Evolutionary conservation across 2,329 filamentous ascomycete species (phyloP).

Genomic region (Dactylonectria macrodidyma): DNA sequence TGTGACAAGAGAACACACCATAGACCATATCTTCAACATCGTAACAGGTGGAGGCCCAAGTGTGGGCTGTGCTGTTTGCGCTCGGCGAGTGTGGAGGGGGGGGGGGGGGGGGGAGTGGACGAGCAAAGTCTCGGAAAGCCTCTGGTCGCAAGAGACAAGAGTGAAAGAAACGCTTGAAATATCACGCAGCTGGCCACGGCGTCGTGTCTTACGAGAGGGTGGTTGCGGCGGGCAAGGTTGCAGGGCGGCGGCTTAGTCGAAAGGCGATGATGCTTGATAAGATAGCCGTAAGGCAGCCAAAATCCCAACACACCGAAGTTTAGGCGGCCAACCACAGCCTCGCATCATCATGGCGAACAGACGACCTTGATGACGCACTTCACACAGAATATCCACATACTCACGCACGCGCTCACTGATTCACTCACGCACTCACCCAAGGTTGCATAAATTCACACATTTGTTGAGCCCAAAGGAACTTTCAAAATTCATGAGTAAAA

Average conservation of each 20-base stretch:
- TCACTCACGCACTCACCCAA: background rate
- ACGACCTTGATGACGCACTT: slow-evolving; percentile 8
- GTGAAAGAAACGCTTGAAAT: slow-evolving; percentile 9
- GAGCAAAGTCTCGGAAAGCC: slow-evolving; percentile 4
- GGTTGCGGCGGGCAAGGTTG: slow-evolving; percentile 35
- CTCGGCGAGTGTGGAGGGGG: slow-evolving; percentile 26
- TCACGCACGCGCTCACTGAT: background rate
- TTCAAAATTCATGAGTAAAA: slow-evolving; percentile 45
- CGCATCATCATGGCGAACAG: slow-evolving; percentile 22
- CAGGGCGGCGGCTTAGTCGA: slow-evolving; percentile 38
- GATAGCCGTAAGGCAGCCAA: slow-evolving; percentile 48
- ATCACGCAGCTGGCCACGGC: background rate
- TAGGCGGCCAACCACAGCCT: slow-evolving; percentile 39
- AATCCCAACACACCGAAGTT: slow-evolving; percentile 42
- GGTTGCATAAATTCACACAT: background rate
- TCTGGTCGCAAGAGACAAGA: background rate
- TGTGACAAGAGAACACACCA: slow-evolving; percentile 70
- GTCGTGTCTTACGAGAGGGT: slow-evolving; percentile 29
- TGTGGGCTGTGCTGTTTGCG: slow-evolving; percentile 41
- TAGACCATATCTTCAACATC: slow-evolving; percentile 99
- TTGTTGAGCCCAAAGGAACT: background rate
- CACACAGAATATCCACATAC: background rate
- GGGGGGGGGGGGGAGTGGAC: background rate
- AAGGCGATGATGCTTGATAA: slow-evolving; percentile 51
- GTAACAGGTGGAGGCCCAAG: slow-evolving; percentile 56